Evolutionary conservation across 805 yeast species (phyloP), one percentile per base, ranked within the genome.

Genomic region (Brettanomyces bruxellensis): DNA sequence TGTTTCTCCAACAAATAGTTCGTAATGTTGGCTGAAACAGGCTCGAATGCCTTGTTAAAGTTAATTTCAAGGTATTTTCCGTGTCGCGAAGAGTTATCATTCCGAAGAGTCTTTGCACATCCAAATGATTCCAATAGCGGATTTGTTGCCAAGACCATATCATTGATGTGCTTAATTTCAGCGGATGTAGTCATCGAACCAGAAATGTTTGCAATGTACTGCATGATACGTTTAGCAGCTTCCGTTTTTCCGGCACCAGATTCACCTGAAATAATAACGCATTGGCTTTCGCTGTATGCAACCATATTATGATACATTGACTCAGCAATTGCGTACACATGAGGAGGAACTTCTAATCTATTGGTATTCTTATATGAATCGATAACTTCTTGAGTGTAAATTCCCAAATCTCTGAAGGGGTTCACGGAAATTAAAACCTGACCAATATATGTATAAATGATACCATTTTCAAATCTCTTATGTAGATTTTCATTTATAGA

Each of bases 221-320:
- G 97, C 98, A 91, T 91, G 65, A 91, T 90, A 63, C 95, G 80
- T 70, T 91, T 91, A 38, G 98, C 97, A 23, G 97, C 97, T 68
- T 91, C 98, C 4, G 98, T 91, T 62, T 91, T 91, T 44, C 98
- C 98, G 4, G 98, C 98, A 51, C 98, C 98, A 1, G 96, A 86
- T 64, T 91, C 98, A 47, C 98, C 98, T 3, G 96, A 86, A 54
- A 93, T 93, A 56, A 93, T 93, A 23, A 93, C 98, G 75, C 98
- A 91, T 64, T 93, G 99, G 60, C 81, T 88, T 57, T 93, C 98
- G 49, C 85, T 79, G 66, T 93, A 93, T 0, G 95, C 84, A 66
- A 90, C 90, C 81, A 93, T 76, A 64, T 91, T 86, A 68, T 93
- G 91, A 66, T 84, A 93, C 95, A 93, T 89, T 34, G 95, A 70